Evolutionary conservation across 768 basidiomycete species (phyloP), one percentile per base, ranked within the genome.

Genomic region (Rossbeevera mucosa): DNA sequence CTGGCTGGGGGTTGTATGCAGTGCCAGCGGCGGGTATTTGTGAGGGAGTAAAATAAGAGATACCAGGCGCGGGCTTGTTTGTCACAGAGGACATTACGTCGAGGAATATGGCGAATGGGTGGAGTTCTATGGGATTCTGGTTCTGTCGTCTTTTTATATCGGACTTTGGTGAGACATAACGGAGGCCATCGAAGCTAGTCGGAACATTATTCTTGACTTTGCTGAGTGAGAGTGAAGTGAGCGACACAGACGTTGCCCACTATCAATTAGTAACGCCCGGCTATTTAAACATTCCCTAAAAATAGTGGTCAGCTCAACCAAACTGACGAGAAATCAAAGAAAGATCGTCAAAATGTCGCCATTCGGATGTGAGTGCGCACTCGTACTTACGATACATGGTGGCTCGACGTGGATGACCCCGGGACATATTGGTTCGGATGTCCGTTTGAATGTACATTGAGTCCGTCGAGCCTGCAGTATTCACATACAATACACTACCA

Each of bases 31-130:
- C 65, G 3, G 72, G 74, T 8, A 65, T 58, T 50, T 80, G 79
- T 11, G 69, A 67, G 3, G 79, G 79, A 7, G 75, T 76, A 47
- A 74, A 80, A 66, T 73, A 80, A 5, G 77, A 59, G 24, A 72
- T 63, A 48, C 70, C 70, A 4, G 72, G 71, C 1, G 79, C 76
- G 4, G 73, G 70, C 14, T 56, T 62, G 60, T 79, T 80, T 5
- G 63, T 36, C 44, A 46, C 42, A 6, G 56, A 50, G 43, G 48
- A 13, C 59, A 61, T 38, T n/a, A 5, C 57, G 26, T 21, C 2
- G 24, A 36, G 41, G 28, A 44, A 6, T 20, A 16, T 30, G 3
- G 20, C 21, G 20, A 29, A 36, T 38, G 9, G 48, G 4, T 5
- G 29, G 29, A 18, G 4, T 22, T 21, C 2, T 18, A 44, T 24